phyloP scores from a whole-genome alignment of 1,284 basidiomycete species.

The Moesziomyces aphidis region DNA sequence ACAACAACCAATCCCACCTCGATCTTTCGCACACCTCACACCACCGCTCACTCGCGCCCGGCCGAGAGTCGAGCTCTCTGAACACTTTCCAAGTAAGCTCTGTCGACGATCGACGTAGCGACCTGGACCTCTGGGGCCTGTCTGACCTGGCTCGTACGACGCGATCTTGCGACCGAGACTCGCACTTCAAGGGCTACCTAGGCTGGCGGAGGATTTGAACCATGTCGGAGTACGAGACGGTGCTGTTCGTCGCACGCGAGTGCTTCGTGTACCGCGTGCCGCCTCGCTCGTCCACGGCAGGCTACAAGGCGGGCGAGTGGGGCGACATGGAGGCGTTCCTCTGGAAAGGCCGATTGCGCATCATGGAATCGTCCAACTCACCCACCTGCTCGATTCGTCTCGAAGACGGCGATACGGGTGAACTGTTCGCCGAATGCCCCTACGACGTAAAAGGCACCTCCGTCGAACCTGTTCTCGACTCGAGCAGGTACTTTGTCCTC shows the following conservation, averaged over 20 bases:
- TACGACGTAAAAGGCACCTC: constrained; percentile 83
- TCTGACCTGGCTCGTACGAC: no score
- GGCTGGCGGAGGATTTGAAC: constrained; percentile 71
- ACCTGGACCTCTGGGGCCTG: no score
- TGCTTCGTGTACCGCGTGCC: constrained; percentile 76
- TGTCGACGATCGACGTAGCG: no score
- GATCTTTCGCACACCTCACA: neutral
- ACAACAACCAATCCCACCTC: neutral
- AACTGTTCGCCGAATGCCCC: constrained; percentile 88
- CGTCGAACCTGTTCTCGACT: constrained; percentile 95
- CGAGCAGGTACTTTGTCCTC: constrained; percentile 93
- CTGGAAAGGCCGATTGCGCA: constrained; percentile 89
- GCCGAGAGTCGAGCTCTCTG: no score
- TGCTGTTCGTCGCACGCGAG: constrained; percentile 86
- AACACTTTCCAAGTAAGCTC: no score
- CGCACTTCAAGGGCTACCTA: neutral
- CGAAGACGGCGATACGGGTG: constrained; percentile 65
- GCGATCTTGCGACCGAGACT: neutral
- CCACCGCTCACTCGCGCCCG: neutral
- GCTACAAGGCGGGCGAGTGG: constrained; percentile 68
- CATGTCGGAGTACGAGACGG: constrained; percentile 75
- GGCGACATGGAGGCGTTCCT: constrained; percentile 82
- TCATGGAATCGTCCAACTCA: constrained; percentile 74
- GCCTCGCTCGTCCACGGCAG: constrained; percentile 77
- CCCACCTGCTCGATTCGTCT: constrained; percentile 58